A percentile compares a stretch with the other conserved stretches of the same genome.
These are phyloP conservation scores for Podaxis pistillaris DNA, from an alignment of 768 basidiomycete species.

Conservation along the genomic window DNA sequence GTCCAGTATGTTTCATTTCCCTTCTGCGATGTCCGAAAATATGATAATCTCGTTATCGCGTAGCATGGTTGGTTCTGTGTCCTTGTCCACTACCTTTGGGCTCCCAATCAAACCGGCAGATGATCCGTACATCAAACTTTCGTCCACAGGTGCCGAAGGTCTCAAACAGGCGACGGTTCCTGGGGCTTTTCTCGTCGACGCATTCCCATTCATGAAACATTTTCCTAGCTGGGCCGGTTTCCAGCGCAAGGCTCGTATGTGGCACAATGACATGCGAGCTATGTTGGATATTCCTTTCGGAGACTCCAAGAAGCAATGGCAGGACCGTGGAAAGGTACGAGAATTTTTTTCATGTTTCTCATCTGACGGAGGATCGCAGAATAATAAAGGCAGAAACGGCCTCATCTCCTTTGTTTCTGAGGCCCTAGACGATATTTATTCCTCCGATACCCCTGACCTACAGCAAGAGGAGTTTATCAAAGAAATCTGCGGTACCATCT, in stretches of 20 bases:
- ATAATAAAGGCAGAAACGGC: not conserved
- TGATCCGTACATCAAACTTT: constrained; percentile 52
- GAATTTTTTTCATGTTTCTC: not conserved
- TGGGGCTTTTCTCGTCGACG: constrained; percentile 45
- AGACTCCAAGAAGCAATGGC: constrained; percentile 38
- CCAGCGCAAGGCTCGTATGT: constrained; percentile 40
- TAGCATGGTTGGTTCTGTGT: constrained; percentile 18
- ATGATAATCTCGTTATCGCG: not conserved
- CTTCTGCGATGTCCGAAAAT: not conserved
- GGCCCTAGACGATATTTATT: constrained; percentile 16
- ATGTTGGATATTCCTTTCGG: constrained; percentile 44
- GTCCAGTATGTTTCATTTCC: constrained; percentile 11
- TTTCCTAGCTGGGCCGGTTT: constrained; percentile 58
- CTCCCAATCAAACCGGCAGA: constrained; percentile 17
- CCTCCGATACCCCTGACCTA: constrained; percentile 1
- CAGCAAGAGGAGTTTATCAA: constrained; percentile 11
- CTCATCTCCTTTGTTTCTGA: constrained; percentile 13
- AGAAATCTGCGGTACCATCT: constrained; percentile 27
- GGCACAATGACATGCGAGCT: constrained; percentile 35
- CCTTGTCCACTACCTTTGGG: constrained; percentile 13
- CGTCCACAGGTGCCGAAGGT: constrained; percentile 49
- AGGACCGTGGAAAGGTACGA: constrained; percentile 18
- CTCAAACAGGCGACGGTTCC: constrained; percentile 51
- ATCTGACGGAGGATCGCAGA: not conserved
- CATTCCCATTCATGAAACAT: constrained; percentile 39